Conservation (phyloP, 257 asterid genomes). For the Gentiana dahurica region DNA sequence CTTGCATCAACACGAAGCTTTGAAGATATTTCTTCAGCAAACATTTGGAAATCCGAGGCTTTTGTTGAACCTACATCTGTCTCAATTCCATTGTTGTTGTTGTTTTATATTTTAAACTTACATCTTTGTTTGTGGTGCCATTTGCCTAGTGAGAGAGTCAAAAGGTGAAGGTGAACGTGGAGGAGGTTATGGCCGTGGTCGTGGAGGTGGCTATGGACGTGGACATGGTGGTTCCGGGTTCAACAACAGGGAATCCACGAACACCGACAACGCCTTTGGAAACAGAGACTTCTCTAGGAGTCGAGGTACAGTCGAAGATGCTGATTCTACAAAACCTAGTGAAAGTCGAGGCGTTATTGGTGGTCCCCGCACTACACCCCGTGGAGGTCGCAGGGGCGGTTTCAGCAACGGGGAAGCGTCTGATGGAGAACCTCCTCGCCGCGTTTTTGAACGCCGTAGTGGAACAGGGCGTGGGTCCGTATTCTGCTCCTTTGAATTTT, state of each 20-base stretch:
- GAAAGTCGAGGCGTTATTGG: slow-evolving; percentile 66
- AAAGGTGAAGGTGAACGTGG: slow-evolving; percentile 31
- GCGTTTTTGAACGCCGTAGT: slow-evolving; percentile 58
- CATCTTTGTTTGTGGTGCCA: not conserved
- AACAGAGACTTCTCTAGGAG: slow-evolving; percentile 40
- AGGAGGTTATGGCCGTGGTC: slow-evolving; percentile 63
- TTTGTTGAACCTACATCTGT: too few species aligned
- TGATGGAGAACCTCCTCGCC: slow-evolving; percentile 65
- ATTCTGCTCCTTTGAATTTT: not conserved
- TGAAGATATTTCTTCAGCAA: too few species aligned
- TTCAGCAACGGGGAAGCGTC: slow-evolving; percentile 57
- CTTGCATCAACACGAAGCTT: too few species aligned
- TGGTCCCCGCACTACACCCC: slow-evolving; percentile 51
- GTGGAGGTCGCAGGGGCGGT: slow-evolving; percentile 64
- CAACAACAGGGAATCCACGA: slow-evolving; percentile 33
- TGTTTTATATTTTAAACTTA: too few species aligned
- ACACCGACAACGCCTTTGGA: slow-evolving; percentile 29
- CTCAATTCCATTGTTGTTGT: too few species aligned
- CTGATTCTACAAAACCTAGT: slow-evolving; percentile 35
- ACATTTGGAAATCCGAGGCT: too few species aligned
- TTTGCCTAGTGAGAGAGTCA: slow-evolving; percentile 48
- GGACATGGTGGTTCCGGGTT: slow-evolving; percentile 32
- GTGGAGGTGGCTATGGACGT: slow-evolving; percentile 46
- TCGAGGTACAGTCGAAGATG: slow-evolving; percentile 40
- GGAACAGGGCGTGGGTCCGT: slow-evolving; percentile 72